Percentiles rank a stretch among this genome's conserved stretches.
Evolutionary conservation across 2,329 filamentous ascomycete genomes (phyloP).

Genomic region (Hypoxylon sp.): DNA sequence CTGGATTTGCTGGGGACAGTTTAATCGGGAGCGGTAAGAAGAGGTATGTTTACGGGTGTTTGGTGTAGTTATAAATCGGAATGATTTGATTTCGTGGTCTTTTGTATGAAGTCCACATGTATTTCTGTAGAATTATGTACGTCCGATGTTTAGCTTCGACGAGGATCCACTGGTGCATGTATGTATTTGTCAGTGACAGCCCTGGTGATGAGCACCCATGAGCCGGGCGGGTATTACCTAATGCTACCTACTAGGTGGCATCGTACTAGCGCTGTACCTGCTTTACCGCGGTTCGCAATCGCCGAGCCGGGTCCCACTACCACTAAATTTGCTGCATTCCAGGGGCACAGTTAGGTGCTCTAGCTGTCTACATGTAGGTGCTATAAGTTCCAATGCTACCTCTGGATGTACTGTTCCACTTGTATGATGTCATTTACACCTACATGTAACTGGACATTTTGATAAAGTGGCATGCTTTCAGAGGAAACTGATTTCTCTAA

Average conservation of each 20-base stretch:
- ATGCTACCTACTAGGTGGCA: not conserved
- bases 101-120: not conserved
- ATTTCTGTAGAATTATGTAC: not conserved
- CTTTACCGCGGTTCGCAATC: conserved; percentile 17
- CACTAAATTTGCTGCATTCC: conserved; percentile 1
- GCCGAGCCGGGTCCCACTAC: conserved; percentile 6
- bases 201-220: no score
- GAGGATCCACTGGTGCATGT: not conserved
- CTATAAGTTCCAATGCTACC: conserved; percentile 2
- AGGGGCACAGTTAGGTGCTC: not conserved
- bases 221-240: conserved; percentile 2
- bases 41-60: not conserved
- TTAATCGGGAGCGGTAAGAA: not conserved
- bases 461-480: conserved; percentile 20
- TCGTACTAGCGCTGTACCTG: not conserved
- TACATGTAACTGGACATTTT: not conserved
- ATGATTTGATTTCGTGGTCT: not conserved
- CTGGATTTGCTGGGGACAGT: not conserved
- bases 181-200: conserved; percentile 11
- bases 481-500: not conserved
- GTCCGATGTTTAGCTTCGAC: not conserved
- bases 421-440: conserved; percentile 28
- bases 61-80: not conserved
- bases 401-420: not conserved
- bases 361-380: not conserved